Evolutionary conservation across 306 rosid genomes (phyloP).

Genomic region (Biancaea sappan): DNA sequence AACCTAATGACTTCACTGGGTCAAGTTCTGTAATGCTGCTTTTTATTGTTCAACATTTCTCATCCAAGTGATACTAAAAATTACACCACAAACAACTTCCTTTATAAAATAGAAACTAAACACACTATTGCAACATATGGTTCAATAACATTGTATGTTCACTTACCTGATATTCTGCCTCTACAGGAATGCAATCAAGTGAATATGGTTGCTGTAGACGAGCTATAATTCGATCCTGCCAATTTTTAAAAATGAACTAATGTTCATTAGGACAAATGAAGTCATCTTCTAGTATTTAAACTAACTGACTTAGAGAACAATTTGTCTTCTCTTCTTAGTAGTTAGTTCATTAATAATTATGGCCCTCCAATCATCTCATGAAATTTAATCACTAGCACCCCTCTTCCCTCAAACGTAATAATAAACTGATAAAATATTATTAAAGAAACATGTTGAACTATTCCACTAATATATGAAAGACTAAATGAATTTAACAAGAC

Average conservation of each 20-base stretch:
- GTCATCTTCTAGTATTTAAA: conserved; percentile 11
- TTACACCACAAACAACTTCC: conserved; percentile 1
- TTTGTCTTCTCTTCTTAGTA: not conserved
- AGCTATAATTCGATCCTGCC: conserved; percentile 93
- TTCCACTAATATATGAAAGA: not conserved
- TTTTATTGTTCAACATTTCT: conserved; percentile 12
- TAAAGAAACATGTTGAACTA: not conserved
- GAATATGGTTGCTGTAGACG: conserved; percentile 98
- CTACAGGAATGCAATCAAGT: conserved; percentile 97
- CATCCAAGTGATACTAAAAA: conserved; percentile 8
- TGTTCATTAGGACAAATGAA: not conserved
- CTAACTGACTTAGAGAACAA: not conserved
- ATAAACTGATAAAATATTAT: not conserved
- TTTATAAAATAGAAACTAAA: not conserved
- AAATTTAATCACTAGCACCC: not conserved
- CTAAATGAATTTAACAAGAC: not conserved
- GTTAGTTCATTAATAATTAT: not conserved
- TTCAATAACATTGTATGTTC: not conserved
- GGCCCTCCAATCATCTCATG: not conserved
- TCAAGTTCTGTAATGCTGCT: conserved; percentile 1
- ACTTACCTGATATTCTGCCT: conserved; percentile 95
- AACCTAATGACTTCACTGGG: not conserved
- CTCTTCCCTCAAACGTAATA: not conserved
- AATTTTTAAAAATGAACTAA: conserved; percentile 27
- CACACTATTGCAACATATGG: not conserved